These are phyloP conservation scores for Forsythia suspensa DNA, from an alignment of 257 asterid genomes.

Conservation along the genomic window DNA sequence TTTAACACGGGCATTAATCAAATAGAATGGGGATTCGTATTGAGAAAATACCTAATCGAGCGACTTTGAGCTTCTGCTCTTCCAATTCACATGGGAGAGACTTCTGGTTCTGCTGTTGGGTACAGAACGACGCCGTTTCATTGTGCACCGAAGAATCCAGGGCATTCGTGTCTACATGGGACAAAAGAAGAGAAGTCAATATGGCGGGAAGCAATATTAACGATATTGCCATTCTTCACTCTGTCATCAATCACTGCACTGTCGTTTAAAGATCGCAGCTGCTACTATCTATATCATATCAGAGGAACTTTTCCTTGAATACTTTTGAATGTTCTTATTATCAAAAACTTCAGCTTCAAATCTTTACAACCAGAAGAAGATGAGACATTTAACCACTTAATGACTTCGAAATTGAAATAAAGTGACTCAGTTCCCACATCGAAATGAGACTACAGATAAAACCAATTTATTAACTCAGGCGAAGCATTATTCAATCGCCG, in stretches of 20 bases:
- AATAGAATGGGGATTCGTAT: not conserved
- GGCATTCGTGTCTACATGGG: slow-evolving; percentile 27
- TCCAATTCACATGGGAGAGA: slow-evolving; percentile 45
- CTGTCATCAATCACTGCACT: not conserved
- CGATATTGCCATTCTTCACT: slow-evolving; percentile 39
- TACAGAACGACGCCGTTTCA: slow-evolving; percentile 32
- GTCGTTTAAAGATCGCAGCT: too few relatives aligned
- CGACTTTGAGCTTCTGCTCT: slow-evolving; percentile 58
- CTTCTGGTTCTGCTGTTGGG: slow-evolving; percentile 27
- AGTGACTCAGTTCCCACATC: not conserved
- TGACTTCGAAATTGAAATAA: not conserved
- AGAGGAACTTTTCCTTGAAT: not conserved
- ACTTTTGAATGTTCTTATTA: not conserved
- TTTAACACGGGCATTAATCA: slow-evolving; percentile 10
- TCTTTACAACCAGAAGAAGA: not conserved
- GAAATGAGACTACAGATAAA: not conserved
- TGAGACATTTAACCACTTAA: not conserved
- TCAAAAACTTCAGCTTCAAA: not conserved
- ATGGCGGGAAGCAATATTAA: slow-evolving; percentile 33
- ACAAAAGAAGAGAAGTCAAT: slow-evolving; percentile 22
- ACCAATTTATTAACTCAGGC: not conserved
- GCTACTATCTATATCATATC: too few relatives aligned
- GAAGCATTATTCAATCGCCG: fast-evolving
- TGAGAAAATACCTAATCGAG: slow-evolving; percentile 63
- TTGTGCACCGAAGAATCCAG: slow-evolving; percentile 24